Evolutionary conservation across 2,329 filamentous ascomycete genomes (phyloP), one percentile per base, ranked within the genome.

Genomic region (Simplicillium aogashimaense): DNA sequence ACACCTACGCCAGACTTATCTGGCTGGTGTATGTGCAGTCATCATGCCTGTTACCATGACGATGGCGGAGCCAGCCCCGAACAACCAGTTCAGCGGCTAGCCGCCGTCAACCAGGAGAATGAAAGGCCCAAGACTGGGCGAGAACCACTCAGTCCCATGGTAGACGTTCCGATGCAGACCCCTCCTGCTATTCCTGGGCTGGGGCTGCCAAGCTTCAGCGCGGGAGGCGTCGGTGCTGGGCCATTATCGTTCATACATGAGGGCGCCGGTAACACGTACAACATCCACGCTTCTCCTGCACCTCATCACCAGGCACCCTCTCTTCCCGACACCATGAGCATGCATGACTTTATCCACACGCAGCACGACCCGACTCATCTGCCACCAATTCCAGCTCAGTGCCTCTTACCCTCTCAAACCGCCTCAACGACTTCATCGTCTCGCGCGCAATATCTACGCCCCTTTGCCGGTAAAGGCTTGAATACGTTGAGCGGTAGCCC

Each of bases 31-130:
- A 78, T 78, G 74, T 79, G 75, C 51, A 71, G 70, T 39, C 75
- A 79, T 48, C 75, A 79, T 55, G 75, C 75, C 39, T 79, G 75
- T 54, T 79, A 67, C 45, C 75, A 79, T 45, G 74, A 78, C 53
- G 65, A 76, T 48, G 57, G 54, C 29, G 42, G 48, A 37, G 46
- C 45, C 38, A 48, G 52, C 45, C 45, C 17, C 25, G 50, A 17
- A 39, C 47, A 43, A 33, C 38, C 47, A 14, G 50, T 20, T 15
- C 39, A 48, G 16, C 30, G 53, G 35, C 45, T 54, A 31, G 45
- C 54, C 39, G 48, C 54, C 16, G 42, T 50, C 42, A 63, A 61
- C 44, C 72, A 76, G 58, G 72, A 76, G 51, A 75, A 76, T 46
- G 69, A 76, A 48, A 63, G 55, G 29, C 69, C 71, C 11, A 66